A percentile compares a stretch with the other conserved stretches of the same genome.
phyloP scores from a whole-genome alignment of 2,329 filamentous ascomycete genomes.

The Arthrobotrys musiformis region DNA sequence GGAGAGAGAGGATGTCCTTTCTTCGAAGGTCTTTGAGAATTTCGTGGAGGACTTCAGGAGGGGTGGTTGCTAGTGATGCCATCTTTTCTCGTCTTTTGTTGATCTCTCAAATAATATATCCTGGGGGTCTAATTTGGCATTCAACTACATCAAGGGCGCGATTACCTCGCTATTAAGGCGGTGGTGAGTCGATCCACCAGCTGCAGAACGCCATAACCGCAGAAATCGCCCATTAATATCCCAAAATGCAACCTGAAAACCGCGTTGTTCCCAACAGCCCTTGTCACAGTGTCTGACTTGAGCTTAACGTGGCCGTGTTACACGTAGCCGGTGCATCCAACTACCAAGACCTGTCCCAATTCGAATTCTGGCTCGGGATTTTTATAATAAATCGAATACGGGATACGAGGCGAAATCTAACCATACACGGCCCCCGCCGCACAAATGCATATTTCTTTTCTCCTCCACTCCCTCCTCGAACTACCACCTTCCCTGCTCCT shows the following conservation, averaged over 20 bases:
- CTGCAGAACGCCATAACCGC: no score
- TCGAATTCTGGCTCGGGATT: background rate
- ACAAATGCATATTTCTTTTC: constrained; percentile 21
- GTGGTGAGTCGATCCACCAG: no score
- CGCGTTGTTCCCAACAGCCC: no score
- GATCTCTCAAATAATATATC: background rate
- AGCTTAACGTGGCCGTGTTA: no score
- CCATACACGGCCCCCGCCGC: background rate
- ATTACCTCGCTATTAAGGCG: no score
- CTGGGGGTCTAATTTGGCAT: no score
- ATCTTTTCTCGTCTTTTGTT: background rate
- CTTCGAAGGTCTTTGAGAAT: background rate
- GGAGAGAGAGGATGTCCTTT: background rate
- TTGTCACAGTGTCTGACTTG: no score
- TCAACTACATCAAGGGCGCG: no score
- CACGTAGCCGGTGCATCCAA: no score
- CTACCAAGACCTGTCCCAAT: no score
- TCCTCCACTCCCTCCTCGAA: constrained; percentile 39
- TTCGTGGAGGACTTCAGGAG: background rate
- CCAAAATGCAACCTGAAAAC: no score
- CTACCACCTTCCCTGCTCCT: constrained; percentile 33
- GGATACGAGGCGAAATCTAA: background rate
- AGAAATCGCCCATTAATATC: no score
- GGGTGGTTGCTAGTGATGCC: background rate
- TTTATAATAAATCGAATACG: background rate